Conservation (phyloP, 2,329 filamentous ascomycete species). For the Colletotrichum paranaense region DNA sequence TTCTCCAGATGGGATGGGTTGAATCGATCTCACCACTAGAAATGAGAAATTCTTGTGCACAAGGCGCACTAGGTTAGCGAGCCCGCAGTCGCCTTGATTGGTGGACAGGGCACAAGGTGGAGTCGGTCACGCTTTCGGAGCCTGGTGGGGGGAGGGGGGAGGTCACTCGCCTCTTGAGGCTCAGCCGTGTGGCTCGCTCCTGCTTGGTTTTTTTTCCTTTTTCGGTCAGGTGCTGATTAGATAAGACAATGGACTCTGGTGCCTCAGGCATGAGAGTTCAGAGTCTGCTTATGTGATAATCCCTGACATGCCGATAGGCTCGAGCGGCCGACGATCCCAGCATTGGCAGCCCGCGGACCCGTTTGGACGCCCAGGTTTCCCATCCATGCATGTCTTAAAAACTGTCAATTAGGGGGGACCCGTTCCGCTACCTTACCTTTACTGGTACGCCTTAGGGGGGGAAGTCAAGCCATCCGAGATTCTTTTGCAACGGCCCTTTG, state of each 20-base stretch:
- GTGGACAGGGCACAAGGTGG: constrained; percentile 30
- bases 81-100: constrained; percentile 35
- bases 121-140: constrained; percentile 29
- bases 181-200: constrained; percentile 6
- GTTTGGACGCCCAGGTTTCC: constrained; percentile 21
- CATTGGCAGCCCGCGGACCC: constrained; percentile 23
- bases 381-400: constrained; percentile 34
- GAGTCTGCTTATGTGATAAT: constrained; percentile 27
- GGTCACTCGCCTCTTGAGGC: constrained; percentile 8
- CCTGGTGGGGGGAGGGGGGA: not conserved
- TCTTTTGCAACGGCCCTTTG: constrained; percentile 33
- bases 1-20: constrained; percentile 27
- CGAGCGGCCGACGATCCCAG: constrained; percentile 28
- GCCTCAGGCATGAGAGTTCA: constrained; percentile 7
- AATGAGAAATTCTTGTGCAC: constrained; percentile 32
- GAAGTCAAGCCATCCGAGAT: constrained; percentile 14
- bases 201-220: no score
- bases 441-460: constrained; percentile 3
- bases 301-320: constrained; percentile 30
- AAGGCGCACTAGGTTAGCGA: constrained; percentile 31
- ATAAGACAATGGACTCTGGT: not conserved
- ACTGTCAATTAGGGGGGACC: constrained; percentile 31
- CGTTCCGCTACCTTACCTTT: constrained; percentile 10
- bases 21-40: constrained; percentile 5
- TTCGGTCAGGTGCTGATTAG: constrained; percentile 14